Evolutionary conservation across 139 green algal genomes (phyloP).

Genomic region (Gonium pectorale): DNA sequence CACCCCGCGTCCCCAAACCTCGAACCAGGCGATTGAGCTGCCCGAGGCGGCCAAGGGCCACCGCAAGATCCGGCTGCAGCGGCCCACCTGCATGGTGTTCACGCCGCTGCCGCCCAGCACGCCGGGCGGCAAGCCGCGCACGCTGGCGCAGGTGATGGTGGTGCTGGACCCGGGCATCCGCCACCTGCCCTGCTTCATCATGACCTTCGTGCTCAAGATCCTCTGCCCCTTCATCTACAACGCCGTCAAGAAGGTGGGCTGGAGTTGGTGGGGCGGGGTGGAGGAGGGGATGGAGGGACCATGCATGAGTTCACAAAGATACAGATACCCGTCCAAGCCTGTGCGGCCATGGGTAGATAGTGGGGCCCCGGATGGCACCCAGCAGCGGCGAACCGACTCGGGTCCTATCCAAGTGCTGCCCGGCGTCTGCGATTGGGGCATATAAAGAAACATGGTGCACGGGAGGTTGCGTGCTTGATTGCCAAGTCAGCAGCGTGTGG

Average conservation of each 20-base stretch:
- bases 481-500: too few species aligned
- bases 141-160: background rate
- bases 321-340: too few species aligned
- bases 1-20: background rate
- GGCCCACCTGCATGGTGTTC: constrained; percentile 13
- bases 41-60: background rate
- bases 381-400: background rate
- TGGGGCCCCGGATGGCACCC: too few species aligned
- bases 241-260: constrained; percentile 25
- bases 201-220: constrained; percentile 54
- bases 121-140: constrained; percentile 14
- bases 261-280: background rate
- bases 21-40: background rate
- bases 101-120: constrained; percentile 32
- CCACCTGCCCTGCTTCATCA: constrained; percentile 43
- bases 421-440: too few species aligned
- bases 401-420: too few species aligned
- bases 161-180: constrained; percentile 26
- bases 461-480: too few species aligned
- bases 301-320: too few species aligned
- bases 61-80: constrained; percentile 1
- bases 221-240: constrained; percentile 42
- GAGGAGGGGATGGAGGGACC: background rate
- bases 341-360: too few species aligned
- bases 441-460: too few species aligned